Base-by-base conservation (phyloP, 2,329 filamentous ascomycete genomes). In the Epichloe coenophiala region DNA sequence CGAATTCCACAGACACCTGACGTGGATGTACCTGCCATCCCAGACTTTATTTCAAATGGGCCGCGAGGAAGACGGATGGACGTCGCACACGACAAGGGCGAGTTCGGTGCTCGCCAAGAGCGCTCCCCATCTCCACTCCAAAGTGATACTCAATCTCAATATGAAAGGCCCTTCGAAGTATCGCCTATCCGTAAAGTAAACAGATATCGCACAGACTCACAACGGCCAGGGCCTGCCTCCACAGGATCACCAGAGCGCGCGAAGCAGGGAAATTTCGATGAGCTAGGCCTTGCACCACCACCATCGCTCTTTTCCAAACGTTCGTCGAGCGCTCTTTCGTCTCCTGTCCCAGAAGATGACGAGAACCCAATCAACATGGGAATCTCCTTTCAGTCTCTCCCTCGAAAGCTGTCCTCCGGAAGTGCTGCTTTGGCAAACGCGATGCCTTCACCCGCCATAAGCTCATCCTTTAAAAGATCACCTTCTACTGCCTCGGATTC, bases 401-500 rank as follows among this genome's bases (percentile, higher is more conserved):
- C 78, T n/a, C 80, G 89, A 42, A 93, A 93, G 62, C 70, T 89
- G 47, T 95, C 90, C 1, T 78, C 80, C 15, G 83, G 84, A 57
- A 90, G 75, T 52, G 71, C 72, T 47, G 69, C 72, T 15, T 68
- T 74, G 31, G 72, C 64, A 6, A 65, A 61, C n/a, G 60, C 65
- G 31, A 58, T 56, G 60, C 64, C 45, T 72, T 84, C 85, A 23
- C 83, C 84, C 2, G 76, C 73, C 48, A 67, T 77, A 52, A 74
- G 77, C 15, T 44, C 49, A n/a, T 73, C 80, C 31, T 78, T 83
- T 59, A 78, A 81, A 52, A 78, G 89, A 60, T 95, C 90, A 1
- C 88, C 89, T 2, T 97, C 93, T 0, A 76, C 88, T 38, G 83
- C 82, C 54, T 97, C 91, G 1, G 88, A 95, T 54, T 78, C 80